These are phyloP conservation scores for Plantago ovata DNA, from an alignment of 257 asterid genomes.

Conservation along the genomic window DNA sequence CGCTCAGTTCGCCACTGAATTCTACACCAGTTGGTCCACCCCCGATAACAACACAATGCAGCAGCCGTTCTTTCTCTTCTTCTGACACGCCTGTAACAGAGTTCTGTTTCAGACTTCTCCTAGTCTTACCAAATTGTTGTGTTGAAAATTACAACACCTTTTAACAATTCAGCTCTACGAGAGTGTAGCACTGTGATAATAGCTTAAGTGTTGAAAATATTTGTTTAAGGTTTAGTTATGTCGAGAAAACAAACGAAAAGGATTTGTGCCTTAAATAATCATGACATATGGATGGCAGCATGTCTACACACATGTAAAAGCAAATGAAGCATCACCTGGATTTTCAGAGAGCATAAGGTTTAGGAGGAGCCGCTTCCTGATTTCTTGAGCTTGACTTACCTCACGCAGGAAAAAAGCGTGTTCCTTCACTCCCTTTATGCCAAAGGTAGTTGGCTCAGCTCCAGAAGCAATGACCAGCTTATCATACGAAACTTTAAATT, in stretches of 20 bases:
- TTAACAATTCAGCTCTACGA: neutral
- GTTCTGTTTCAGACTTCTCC: neutral
- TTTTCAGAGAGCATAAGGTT: conserved; percentile 86
- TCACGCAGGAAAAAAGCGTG: conserved; percentile 87
- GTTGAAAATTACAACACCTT: neutral
- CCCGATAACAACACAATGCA: conserved; percentile 88
- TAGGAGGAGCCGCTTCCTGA: conserved; percentile 79
- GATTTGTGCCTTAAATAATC: neutral
- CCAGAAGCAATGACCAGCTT: conserved; percentile 92
- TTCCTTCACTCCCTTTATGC: conserved; percentile 80
- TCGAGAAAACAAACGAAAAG: neutral
- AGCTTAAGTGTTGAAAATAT: neutral
- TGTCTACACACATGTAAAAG: neutral
- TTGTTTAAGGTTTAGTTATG: neutral
- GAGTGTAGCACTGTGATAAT: neutral
- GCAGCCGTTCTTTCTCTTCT: conserved; percentile 79
- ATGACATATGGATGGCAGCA: neutral
- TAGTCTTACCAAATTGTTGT: neutral
- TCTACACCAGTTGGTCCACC: conserved; percentile 99
- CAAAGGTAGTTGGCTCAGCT: conserved; percentile 83
- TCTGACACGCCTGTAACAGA: conserved; percentile 59
- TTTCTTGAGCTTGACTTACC: conserved; percentile 87
- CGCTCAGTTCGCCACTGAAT: conserved; percentile 92
- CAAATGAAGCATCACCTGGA: conserved; percentile 52
- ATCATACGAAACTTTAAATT: conserved; percentile 80